phyloP scores from a whole-genome alignment of 441 rosid species.

The Pelargonium australe region DNA sequence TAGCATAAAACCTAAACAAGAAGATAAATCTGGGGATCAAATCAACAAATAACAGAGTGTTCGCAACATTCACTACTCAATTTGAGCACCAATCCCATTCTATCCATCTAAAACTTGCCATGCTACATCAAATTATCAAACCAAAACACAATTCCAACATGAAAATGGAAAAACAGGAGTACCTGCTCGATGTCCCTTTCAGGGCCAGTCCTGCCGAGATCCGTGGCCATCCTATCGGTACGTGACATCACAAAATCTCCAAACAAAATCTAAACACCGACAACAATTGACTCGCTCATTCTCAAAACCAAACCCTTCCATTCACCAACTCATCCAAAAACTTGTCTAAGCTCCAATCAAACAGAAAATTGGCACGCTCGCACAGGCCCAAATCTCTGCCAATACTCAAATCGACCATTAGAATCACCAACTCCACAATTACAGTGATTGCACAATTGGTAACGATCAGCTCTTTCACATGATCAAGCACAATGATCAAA shows the following conservation, averaged over 20 bases:
- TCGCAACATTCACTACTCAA: neutral
- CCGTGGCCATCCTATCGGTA: conserved; percentile 76
- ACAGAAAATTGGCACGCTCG: conserved; percentile 35
- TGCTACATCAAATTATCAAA: conserved; percentile 11
- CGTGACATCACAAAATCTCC: conserved; percentile 34
- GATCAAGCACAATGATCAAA: neutral
- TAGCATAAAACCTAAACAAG: neutral
- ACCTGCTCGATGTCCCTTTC: conserved; percentile 94
- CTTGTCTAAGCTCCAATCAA: conserved; percentile 18
- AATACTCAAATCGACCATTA: conserved; percentile 30
- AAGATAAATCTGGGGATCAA: neutral
- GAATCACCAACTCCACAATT: conserved; percentile 17
- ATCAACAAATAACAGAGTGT: neutral
- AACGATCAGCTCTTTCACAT: neutral
- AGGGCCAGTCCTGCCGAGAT: conserved; percentile 68
- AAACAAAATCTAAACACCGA: conserved; percentile 18
- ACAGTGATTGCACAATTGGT: neutral
- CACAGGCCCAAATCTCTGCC: conserved; percentile 17
- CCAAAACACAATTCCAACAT: neutral
- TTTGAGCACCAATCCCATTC: neutral
- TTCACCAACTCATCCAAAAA: conserved; percentile 23
- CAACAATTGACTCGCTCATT: conserved; percentile 25
- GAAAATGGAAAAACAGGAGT: conserved; percentile 15
- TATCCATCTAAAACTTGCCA: neutral
- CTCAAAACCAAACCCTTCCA: conserved; percentile 32